Conservation (phyloP, 2,329 filamentous ascomycete genomes). For the Aureobasidium sp. region DNA sequence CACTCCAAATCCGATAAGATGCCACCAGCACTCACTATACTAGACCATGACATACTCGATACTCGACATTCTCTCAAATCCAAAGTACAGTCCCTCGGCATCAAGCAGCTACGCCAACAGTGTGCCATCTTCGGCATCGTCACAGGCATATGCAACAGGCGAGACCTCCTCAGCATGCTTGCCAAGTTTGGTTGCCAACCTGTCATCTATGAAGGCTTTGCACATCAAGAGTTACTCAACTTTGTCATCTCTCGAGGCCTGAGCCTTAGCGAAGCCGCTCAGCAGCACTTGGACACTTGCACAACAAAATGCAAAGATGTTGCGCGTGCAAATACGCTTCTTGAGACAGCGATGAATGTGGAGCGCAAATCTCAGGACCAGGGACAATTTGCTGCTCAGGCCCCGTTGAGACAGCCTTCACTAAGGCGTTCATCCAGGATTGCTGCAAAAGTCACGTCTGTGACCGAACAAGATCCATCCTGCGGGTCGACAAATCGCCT, state of each 20-base stretch:
- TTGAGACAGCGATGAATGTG: too few species aligned
- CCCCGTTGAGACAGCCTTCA: too few species aligned
- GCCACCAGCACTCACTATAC: background rate
- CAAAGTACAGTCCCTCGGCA: too few species aligned
- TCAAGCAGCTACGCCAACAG: background rate
- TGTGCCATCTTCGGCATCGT: background rate
- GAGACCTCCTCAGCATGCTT: background rate
- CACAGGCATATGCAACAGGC: background rate
- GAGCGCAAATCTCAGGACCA: too few species aligned
- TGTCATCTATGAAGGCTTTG: constrained; percentile 1
- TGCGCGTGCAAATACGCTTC: background rate
- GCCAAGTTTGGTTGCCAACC: background rate
- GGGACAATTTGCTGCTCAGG: too few species aligned
- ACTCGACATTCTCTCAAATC: too few species aligned
- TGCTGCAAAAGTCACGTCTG: too few species aligned
- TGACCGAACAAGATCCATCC: too few species aligned
- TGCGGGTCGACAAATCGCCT: background rate
- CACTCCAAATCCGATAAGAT: background rate
- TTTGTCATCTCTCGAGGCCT: background rate
- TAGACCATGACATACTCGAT: background rate
- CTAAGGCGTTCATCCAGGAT: too few species aligned
- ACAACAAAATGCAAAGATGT: background rate
- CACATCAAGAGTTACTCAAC: background rate
- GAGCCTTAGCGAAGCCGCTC: background rate
- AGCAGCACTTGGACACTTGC: background rate